Evolutionary conservation across 2,329 filamentous ascomycete genomes (phyloP).

Genomic region (Metarhizium album): DNA sequence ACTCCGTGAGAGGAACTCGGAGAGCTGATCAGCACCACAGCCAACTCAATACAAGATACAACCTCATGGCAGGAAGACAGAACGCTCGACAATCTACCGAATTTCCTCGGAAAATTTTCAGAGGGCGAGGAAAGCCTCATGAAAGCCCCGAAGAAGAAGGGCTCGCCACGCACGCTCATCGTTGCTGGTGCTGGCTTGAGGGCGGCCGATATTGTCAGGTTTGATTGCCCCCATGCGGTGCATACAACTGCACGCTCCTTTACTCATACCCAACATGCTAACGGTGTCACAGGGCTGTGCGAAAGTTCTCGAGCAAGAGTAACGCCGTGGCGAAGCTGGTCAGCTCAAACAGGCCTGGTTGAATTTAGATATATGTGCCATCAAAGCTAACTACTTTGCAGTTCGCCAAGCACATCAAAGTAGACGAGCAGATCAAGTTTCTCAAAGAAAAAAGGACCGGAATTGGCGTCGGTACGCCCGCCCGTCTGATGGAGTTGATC

Average conservation of each 20-base stretch:
- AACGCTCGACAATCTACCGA: constrained; percentile 61
- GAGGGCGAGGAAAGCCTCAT: constrained; percentile 48
- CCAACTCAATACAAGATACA: constrained; percentile 67
- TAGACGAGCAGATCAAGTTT: constrained; percentile 73
- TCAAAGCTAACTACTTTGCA: constrained; percentile 16
- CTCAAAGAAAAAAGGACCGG: constrained; percentile 62
- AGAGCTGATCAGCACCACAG: constrained; percentile 28
- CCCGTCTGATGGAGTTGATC: constrained; percentile 69
- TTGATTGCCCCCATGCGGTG: constrained; percentile 12
- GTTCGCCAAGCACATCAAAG: constrained; percentile 97
- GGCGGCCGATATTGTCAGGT: constrained; percentile 75
- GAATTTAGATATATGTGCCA: not conserved
- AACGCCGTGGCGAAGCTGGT: constrained; percentile 72
- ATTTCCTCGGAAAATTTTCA: constrained; percentile 62
- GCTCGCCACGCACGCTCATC: constrained; percentile 75
- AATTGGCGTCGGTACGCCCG: constrained; percentile 83
- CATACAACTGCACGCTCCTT: not conserved
- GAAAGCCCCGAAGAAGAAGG: constrained; percentile 56
- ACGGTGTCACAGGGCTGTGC: constrained; percentile 46
- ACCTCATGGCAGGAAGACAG: constrained; percentile 60
- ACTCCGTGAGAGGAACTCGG: not conserved
- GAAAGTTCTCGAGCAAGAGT: constrained; percentile 70
- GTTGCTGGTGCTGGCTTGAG: constrained; percentile 76
- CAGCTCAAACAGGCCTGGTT: constrained; percentile 10
- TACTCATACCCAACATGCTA: not conserved